Evolutionary conservation across 306 rosid genomes (phyloP).

Genomic region (Pyrus betulifolia): DNA sequence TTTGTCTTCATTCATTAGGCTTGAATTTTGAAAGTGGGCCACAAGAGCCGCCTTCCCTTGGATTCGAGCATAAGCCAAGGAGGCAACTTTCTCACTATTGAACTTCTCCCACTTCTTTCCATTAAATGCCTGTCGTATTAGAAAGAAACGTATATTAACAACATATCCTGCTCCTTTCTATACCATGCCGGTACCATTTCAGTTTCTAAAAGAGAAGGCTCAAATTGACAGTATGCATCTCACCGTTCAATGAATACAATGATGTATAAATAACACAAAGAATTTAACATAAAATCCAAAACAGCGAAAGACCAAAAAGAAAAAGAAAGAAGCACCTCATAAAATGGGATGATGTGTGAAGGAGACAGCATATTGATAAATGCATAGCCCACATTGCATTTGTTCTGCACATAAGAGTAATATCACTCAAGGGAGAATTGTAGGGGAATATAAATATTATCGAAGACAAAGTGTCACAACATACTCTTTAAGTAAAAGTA

Average conservation of each 20-base stretch:
- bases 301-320: background rate
- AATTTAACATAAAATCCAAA: background rate
- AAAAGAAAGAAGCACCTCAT: conserved; percentile 44
- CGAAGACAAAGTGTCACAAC: background rate
- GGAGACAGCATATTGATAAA: conserved; percentile 96
- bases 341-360: conserved; percentile 66
- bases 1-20: conserved; percentile 91
- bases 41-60: conserved; percentile 94
- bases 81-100: conserved; percentile 85
- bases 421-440: conserved; percentile 9
- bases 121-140: conserved; percentile 60
- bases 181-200: conserved; percentile 1
- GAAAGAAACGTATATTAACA: background rate
- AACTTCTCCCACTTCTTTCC: conserved; percentile 97
- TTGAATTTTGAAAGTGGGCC: conserved; percentile 84
- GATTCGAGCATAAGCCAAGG: conserved; percentile 82
- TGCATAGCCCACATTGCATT: conserved; percentile 96
- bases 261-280: conserved; percentile 9
- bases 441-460: background rate
- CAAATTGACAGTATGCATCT: conserved; percentile 2
- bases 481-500: background rate
- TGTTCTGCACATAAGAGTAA: conserved; percentile 55
- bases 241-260: background rate
- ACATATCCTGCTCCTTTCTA: background rate
- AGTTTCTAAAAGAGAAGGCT: background rate